phyloP scores from a whole-genome alignment of 2,329 filamentous ascomycete genomes.

The Hypoxylon sp. region DNA sequence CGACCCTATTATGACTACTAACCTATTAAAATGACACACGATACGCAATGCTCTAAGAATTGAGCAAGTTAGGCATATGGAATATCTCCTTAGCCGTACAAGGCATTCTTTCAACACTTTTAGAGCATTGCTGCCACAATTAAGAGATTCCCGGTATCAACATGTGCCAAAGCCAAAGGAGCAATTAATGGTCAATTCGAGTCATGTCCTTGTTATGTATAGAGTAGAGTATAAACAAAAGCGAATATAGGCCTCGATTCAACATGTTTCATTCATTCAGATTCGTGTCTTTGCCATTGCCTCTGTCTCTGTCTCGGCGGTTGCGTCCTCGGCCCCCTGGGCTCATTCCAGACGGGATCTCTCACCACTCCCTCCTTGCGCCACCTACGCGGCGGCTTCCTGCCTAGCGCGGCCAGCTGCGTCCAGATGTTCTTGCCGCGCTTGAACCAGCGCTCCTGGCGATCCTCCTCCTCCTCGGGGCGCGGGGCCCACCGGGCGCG shows the following conservation, averaged over 20 bases:
- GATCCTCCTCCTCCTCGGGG: slow-evolving; percentile 65
- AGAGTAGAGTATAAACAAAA: neutral
- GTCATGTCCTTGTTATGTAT: neutral
- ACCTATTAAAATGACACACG: too few species aligned
- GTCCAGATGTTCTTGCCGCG: slow-evolving; percentile 71
- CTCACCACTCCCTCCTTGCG: slow-evolving; percentile 64
- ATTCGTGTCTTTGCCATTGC: neutral
- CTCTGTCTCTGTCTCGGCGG: slow-evolving; percentile 43
- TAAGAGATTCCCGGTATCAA: neutral
- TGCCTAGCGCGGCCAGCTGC: slow-evolving; percentile 68
- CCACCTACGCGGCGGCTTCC: slow-evolving; percentile 72
- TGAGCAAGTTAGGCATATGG: too few species aligned
- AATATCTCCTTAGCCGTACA: too few species aligned
- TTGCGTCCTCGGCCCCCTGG: slow-evolving; percentile 45
- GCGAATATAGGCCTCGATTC: neutral
- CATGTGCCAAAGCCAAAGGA: neutral
- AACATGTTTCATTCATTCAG: neutral
- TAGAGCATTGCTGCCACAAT: neutral
- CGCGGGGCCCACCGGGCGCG: slow-evolving; percentile 79
- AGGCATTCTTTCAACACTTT: neutral
- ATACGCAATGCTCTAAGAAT: too few species aligned
- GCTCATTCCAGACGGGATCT: slow-evolving; percentile 57
- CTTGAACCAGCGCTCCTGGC: slow-evolving; percentile 71
- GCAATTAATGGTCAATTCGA: neutral
- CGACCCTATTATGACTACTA: too few species aligned